Percentiles rank a stretch among this genome's conserved stretches.
phyloP scores from a whole-genome alignment of 2,329 filamentous ascomycete species.

The Eurotiales sp. region DNA sequence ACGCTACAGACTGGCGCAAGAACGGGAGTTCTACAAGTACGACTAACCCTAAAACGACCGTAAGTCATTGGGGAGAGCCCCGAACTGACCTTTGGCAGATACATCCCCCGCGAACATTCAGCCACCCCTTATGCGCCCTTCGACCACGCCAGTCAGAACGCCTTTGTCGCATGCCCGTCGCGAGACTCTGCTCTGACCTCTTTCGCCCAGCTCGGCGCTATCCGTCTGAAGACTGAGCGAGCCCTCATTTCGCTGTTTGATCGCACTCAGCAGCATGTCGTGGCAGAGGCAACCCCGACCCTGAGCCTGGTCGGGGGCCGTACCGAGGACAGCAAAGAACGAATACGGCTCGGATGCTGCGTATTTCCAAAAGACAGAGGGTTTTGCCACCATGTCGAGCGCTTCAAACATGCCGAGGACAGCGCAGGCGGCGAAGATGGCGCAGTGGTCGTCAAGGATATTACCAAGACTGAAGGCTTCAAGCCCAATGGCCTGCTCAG shows the following conservation, averaged over 20 bases:
- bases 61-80: neutral
- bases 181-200: slow-evolving; percentile 42
- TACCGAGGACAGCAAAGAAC: slow-evolving; percentile 21
- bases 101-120: slow-evolving; percentile 11
- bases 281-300: slow-evolving; percentile 49
- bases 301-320: slow-evolving; percentile 32
- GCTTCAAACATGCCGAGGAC: neutral
- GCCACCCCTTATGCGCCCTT: slow-evolving; percentile 23
- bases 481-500: neutral
- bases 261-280: slow-evolving; percentile 44
- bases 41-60: neutral
- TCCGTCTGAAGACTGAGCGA: slow-evolving; percentile 42
- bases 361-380: slow-evolving; percentile 26
- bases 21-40: slow-evolving; percentile 24
- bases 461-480: neutral
- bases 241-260: slow-evolving; percentile 53
- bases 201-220: slow-evolving; percentile 49
- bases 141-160: slow-evolving; percentile 17
- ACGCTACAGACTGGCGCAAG: slow-evolving; percentile 16
- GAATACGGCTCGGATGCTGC: slow-evolving; percentile 27
- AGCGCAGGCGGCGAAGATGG: neutral
- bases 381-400: slow-evolving; percentile 25
- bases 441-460: neutral
- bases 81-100: slow-evolving; percentile 11
- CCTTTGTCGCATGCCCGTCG: slow-evolving; percentile 24